Evolutionary conservation across 352 stramenopile genomes (phyloP).

Genomic region (Aphanomyces euteiches): DNA sequence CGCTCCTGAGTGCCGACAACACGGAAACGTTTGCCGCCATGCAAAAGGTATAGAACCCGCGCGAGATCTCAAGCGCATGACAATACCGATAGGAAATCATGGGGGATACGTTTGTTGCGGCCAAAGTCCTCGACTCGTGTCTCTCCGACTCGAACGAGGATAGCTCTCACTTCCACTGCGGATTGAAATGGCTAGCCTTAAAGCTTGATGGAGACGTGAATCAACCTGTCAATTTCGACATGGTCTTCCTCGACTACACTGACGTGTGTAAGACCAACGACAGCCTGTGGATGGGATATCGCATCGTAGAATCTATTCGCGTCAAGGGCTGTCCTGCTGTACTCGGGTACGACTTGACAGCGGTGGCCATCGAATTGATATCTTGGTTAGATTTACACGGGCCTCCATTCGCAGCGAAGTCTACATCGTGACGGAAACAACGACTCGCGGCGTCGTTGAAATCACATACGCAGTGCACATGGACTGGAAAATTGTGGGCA

Average conservation of each 20-base stretch:
- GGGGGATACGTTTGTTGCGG: slow-evolving; percentile 59
- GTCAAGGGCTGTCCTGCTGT: slow-evolving; percentile 53
- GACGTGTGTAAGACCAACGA: slow-evolving; percentile 61
- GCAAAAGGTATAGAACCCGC: slow-evolving; percentile 52
- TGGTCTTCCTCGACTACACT: slow-evolving; percentile 83
- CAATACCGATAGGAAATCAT: background rate
- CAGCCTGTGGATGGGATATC: slow-evolving; percentile 63
- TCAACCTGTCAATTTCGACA: slow-evolving; percentile 43
- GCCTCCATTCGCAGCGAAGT: slow-evolving; percentile 77
- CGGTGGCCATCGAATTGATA: background rate
- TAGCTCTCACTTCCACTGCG: slow-evolving; percentile 64
- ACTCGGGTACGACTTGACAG: slow-evolving; percentile 43
- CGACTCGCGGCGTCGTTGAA: slow-evolving; percentile 65
- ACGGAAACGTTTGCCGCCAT: slow-evolving; percentile 54
- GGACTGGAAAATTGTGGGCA: slow-evolving; percentile 35
- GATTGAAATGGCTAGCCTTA: slow-evolving; percentile 76
- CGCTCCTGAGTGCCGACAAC: slow-evolving; percentile 52
- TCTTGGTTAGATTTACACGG: slow-evolving; percentile 32
- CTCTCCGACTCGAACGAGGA: slow-evolving; percentile 6
- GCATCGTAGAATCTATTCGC: slow-evolving; percentile 78
- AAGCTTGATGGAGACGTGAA: slow-evolving; percentile 42
- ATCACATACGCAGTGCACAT: slow-evolving; percentile 79
- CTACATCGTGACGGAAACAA: slow-evolving; percentile 70
- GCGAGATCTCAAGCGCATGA: background rate
- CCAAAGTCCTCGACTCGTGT: slow-evolving; percentile 52